Percentiles rank a stretch among this genome's conserved stretches.
phyloP scores from a whole-genome alignment of 495 filamentous ascomycete genomes.

The Neurospora sp. region DNA sequence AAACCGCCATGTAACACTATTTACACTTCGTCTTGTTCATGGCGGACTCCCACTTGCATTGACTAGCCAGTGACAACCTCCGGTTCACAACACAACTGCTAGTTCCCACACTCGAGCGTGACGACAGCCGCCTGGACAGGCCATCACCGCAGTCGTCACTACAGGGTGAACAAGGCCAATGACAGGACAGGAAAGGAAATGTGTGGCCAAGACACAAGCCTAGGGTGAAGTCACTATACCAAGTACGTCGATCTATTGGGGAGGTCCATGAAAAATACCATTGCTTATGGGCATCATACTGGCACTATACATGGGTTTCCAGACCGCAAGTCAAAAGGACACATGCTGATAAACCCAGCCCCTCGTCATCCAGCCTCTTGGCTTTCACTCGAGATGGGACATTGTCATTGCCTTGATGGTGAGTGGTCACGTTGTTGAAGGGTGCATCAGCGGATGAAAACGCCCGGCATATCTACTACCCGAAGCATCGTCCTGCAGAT shows the following conservation, averaged over 20 bases:
- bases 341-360: neutral
- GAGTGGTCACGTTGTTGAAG: neutral
- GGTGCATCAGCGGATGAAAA: constrained; percentile 6
- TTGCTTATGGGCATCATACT: neutral
- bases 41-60: neutral
- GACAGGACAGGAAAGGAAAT: neutral
- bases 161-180: neutral
- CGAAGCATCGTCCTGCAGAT: neutral
- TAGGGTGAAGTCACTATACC: neutral
- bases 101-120: neutral
- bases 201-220: neutral
- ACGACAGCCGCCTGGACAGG: neutral
- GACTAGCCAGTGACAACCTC: neutral
- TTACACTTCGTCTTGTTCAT: neutral
- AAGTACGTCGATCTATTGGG: neutral
- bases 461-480: constrained; percentile 7
- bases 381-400: neutral
- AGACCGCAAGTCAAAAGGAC: neutral
- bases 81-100: neutral
- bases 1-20: neutral
- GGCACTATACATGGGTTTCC: neutral
- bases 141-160: neutral
- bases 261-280: neutral
- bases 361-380: neutral
- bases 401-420: neutral